These are phyloP conservation scores for Acacia melanoxylon DNA, from an alignment of 306 rosid species.

Conservation along the genomic window DNA sequence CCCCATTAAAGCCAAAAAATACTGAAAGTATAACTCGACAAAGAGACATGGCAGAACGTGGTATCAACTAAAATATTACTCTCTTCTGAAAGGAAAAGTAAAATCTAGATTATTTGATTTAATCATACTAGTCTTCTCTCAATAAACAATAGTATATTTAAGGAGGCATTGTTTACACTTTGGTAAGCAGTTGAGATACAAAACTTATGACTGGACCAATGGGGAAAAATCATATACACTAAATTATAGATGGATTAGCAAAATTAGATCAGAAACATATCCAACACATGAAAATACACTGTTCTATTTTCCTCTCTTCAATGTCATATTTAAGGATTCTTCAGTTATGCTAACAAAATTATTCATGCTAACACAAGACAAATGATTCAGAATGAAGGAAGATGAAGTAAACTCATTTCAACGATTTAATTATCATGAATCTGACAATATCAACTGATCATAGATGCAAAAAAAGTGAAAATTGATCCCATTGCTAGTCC, in stretches of 20 bases:
- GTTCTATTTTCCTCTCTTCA: neutral
- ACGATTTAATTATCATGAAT: neutral
- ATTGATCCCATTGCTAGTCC: neutral
- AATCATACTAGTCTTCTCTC: slow-evolving; percentile 4
- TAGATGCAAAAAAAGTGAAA: neutral
- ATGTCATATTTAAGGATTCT: slow-evolving; percentile 15
- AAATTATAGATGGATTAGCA: neutral
- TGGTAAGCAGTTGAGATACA: slow-evolving; percentile 18
- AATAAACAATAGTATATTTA: neutral
- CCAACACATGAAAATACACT: neutral
- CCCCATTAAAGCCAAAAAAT: neutral
- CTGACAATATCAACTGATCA: neutral
- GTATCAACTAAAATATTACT: neutral
- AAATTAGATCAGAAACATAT: neutral
- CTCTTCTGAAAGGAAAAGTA: neutral
- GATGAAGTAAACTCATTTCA: neutral
- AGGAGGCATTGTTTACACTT: neutral
- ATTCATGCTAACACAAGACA: neutral
- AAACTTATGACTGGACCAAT: neutral
- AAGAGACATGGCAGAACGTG: neutral
- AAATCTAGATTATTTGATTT: slow-evolving; percentile 9
- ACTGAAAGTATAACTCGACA: neutral
- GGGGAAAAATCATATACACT: neutral
- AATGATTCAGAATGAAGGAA: neutral
- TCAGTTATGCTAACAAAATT: neutral